Evolutionary conservation across 2,329 filamentous ascomycete genomes (phyloP).

Genomic region (Davidsoniella australis): DNA sequence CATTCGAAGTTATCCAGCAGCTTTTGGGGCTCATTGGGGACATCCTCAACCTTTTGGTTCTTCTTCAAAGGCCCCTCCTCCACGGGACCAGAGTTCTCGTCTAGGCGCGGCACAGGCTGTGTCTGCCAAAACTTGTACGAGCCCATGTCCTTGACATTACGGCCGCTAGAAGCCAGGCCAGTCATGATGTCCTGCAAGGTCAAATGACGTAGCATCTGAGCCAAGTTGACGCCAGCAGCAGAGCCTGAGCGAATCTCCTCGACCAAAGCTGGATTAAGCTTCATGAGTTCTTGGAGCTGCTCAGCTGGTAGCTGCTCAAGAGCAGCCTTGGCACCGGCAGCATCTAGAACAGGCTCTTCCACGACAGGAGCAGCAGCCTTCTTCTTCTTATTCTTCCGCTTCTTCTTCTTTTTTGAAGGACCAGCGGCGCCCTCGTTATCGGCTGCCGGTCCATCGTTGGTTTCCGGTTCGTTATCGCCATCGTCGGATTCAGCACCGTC

Average conservation of each 20-base stretch:
- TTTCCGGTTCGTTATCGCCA: constrained; percentile 22
- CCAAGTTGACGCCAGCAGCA: constrained; percentile 25
- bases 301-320: constrained; percentile 36
- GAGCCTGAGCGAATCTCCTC: constrained; percentile 31
- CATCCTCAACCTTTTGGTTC: constrained; percentile 57
- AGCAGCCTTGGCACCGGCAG: constrained; percentile 30
- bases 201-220: constrained; percentile 42
- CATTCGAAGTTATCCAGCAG: constrained; percentile 81
- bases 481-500: constrained; percentile 22
- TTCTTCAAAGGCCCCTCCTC: constrained; percentile 68
- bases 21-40: constrained; percentile 58
- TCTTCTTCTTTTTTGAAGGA: constrained; percentile 23
- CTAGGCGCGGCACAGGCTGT: constrained; percentile 82
- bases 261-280: constrained; percentile 55
- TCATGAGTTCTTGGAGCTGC: constrained; percentile 48
- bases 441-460: constrained; percentile 23
- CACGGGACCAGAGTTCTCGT: constrained; percentile 31
- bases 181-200: constrained; percentile 58
- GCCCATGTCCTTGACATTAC: constrained; percentile 91
- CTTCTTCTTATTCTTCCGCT: constrained; percentile 52
- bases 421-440: constrained; percentile 19
- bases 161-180: constrained; percentile 57
- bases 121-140: constrained; percentile 98
- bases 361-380: constrained; percentile 39
- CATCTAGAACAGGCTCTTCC: constrained; percentile 22